Base-by-base conservation (phyloP, 192 early-diverging fungal species). In the Helicostylum pulchrum region DNA sequence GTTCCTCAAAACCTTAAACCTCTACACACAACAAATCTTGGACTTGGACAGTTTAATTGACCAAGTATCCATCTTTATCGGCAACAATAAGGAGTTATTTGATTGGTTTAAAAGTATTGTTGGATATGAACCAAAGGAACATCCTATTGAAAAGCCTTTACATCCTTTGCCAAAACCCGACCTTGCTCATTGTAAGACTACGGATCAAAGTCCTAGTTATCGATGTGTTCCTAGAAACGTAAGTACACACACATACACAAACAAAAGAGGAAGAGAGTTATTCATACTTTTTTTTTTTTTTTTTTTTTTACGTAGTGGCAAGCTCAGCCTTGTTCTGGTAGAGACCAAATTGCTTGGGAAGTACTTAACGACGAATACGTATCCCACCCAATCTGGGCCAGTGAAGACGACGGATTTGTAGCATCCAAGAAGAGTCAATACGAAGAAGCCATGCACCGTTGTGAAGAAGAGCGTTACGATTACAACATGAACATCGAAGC, bases 401-500 rank as follows among this genome's bases (percentile, higher is more conserved):
- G 90, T 53, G 97, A 97, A 71, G 96, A 92, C 45, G 86, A 81
- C 17, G 93, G 92, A 43, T 97, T 97, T 72, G 81, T 89, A 49
- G 82, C 90, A 45, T 92, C 94, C 78, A 92, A 94, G 60, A 96
- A 95, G 78, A 98, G 92, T 57, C 75, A 81, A 19, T 94, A 83
- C 64, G 96, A 98, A 67, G 97, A 99, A 71, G 88, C 89, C n/a
- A 76, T 99, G 73, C 91, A 92, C 82, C 90, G 90, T 52, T 92
- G 88, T 77, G 97, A 99, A 71, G 97, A 99, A 68, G 95, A 98
- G 80, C 83, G 95, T 23, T 85, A 82, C 36, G 97, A 99, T 67
- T 97, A 97, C 81, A 96, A 99, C 68, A 83, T 97, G 72, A 93
- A 95, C 75, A 97, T 99, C 59, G 93, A 97, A 71, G 89, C 95